A percentile compares a stretch with the other conserved stretches of the same genome.
These are phyloP conservation scores for Leccinum insolens DNA, from an alignment of 1,284 basidiomycete genomes.

Conservation along the genomic window DNA sequence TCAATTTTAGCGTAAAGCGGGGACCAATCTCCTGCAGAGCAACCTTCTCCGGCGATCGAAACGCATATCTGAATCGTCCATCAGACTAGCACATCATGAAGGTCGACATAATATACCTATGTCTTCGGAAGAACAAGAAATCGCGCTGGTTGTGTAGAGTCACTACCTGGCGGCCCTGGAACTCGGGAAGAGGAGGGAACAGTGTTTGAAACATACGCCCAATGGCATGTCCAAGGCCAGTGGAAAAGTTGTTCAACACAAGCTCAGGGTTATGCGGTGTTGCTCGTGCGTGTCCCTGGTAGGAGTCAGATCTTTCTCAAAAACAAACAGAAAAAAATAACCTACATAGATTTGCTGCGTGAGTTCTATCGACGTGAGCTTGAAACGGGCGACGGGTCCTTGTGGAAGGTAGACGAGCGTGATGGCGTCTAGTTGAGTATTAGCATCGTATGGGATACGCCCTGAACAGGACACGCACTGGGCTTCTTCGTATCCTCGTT, in stretches of 20 bases:
- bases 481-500: constrained; percentile 94
- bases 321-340: constrained; percentile 14
- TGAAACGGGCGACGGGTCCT: constrained; percentile 97
- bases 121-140: constrained; percentile 96
- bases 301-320: constrained; percentile 16
- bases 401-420: constrained; percentile 90
- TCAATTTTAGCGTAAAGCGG: constrained; percentile 93
- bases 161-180: constrained; percentile 96
- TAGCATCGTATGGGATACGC: constrained; percentile 10
- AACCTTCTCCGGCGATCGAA: constrained; percentile 89
- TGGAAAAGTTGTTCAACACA: constrained; percentile 95
- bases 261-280: constrained; percentile 96
- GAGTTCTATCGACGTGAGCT: constrained; percentile 86
- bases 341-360: constrained; percentile 85
- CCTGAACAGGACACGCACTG: constrained; percentile 59
- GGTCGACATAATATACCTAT: constrained; percentile 60
- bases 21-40: constrained; percentile 98
- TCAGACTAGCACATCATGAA: constrained; percentile 7
- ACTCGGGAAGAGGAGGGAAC: constrained; percentile 94
- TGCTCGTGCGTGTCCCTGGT: constrained; percentile 87
- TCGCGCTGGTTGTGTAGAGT: constrained; percentile 98
- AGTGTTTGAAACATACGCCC: constrained; percentile 95
- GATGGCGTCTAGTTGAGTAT: constrained; percentile 69
- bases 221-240: constrained; percentile 90
- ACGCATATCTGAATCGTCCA: constrained; percentile 73